Evolutionary conservation across 768 basidiomycete species (phyloP).

Genomic region (Cyathus striatus): DNA sequence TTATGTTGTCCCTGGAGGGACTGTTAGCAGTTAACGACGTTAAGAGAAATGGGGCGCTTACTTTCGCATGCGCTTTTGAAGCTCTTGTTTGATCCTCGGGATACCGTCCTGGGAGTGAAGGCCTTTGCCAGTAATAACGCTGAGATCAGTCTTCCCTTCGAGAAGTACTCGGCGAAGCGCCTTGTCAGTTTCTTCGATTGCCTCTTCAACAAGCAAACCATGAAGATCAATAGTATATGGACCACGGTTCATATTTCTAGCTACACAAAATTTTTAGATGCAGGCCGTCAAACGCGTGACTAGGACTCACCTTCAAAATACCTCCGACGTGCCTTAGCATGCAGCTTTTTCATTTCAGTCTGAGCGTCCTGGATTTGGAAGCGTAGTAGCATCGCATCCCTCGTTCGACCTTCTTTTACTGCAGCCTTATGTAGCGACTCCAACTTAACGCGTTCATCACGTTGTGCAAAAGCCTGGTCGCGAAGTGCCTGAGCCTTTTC

Average conservation of each 20-base stretch:
- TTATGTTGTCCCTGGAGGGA: constrained; percentile 52
- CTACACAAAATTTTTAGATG: constrained; percentile 26
- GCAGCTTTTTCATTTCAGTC: constrained; percentile 27
- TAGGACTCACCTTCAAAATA: constrained; percentile 36
- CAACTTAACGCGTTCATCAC: constrained; percentile 20
- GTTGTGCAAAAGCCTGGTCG: constrained; percentile 33
- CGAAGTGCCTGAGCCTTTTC: constrained; percentile 31
- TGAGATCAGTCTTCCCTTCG: constrained; percentile 25
- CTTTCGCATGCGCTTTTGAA: constrained; percentile 73
- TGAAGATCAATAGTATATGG: constrained; percentile 42
- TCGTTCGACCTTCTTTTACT: constrained; percentile 21
- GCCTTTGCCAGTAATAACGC: constrained; percentile 69
- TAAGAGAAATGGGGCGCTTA: constrained; percentile 15
- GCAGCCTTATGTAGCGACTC: constrained; percentile 22
- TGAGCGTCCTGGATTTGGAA: constrained; percentile 31
- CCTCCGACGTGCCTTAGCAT: constrained; percentile 40
- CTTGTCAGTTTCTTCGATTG: constrained; percentile 36
- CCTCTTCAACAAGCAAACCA: constrained; percentile 41
- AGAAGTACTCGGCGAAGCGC: constrained; percentile 33
- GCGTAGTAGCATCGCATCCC: constrained; percentile 33
- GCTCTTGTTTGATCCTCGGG: constrained; percentile 79
- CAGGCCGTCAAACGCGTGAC: constrained; percentile 21
- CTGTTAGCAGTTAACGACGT: constrained; percentile 1
- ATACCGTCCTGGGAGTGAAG: constrained; percentile 66
- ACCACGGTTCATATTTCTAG: constrained; percentile 11